Base-by-base conservation (phyloP, 2,329 filamentous ascomycete species). In the Aspergillus jensenii region DNA sequence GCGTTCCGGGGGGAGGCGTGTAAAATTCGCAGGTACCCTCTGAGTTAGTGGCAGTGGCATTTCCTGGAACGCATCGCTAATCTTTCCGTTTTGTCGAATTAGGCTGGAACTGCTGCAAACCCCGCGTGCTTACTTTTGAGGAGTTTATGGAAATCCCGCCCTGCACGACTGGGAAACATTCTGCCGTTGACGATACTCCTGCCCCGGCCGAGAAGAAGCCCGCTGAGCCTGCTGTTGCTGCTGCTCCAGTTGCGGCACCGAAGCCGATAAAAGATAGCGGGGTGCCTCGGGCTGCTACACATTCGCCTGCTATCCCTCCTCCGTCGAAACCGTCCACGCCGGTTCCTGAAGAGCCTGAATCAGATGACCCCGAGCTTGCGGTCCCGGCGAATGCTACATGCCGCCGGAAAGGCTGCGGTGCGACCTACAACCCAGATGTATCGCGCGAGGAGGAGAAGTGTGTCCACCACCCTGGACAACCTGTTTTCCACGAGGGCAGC, bases 31-130 rank as follows among this genome's bases (percentile, higher is more conserved):
- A 57, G 50, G 55, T 58, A 58, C 46, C 45, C 56, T 58, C 56
- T 43, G 52, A 49, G 45, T 58, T 55, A 49, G 47, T 45, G 48
- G 35, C 27, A n/a, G 27, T 11, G 8, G 27, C 8, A 31, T 9
- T 31, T 40, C 15, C 17, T 33, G 31, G 37, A 31, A 33, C 27
- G 15, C 27, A 19, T 51, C 44, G 52, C 54, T 56, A 58, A 58
- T 19, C 9, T 11, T 45, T 39, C 48, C 43, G 35, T 9, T 37
- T 35, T 35, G 35, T 55, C 27, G 6, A 41, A 39, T 40, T 69
- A 97, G 93, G 95, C 72, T 98, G 95, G 93, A 96, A 96, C 81
- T 99, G 95, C 82, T 99, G 95, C 85, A 98, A 97, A 79, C 89
- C 93, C 57, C 90, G 95, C 70, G 92, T 98, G 68, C 82, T 99